phyloP scores from a whole-genome alignment of 148 eudicot species.

The Drosera capensis region DNA sequence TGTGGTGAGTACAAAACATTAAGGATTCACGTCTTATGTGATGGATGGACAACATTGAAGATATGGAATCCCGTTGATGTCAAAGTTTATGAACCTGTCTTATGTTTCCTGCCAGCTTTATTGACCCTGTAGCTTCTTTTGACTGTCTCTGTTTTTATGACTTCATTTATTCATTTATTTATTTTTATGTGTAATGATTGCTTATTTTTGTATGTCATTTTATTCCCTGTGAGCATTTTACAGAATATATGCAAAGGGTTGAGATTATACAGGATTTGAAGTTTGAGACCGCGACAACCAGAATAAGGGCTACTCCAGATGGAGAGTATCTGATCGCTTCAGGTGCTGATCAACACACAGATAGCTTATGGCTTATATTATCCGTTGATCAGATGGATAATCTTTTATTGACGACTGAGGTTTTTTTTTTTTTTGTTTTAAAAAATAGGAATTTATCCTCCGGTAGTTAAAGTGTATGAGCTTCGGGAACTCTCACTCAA shows the following conservation, averaged over 20 bases:
- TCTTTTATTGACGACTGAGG: not conserved
- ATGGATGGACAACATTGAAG: too few species aligned
- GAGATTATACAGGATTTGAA: conserved; percentile 77
- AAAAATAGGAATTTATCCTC: conserved; percentile 78
- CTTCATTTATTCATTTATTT: too few species aligned
- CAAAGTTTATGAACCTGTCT: too few species aligned
- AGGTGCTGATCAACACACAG: conserved; percentile 25
- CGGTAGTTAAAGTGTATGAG: conserved; percentile 91
- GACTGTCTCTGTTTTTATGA: too few species aligned
- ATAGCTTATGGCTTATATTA: not conserved
- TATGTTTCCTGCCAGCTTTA: too few species aligned
- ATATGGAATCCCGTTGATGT: too few species aligned
- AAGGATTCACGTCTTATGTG: too few species aligned
- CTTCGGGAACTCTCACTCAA: conserved; percentile 69
- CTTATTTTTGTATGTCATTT: not conserved
- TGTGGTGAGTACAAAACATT: too few species aligned
- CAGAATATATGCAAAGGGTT: conserved; percentile 68
- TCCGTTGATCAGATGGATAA: not conserved
- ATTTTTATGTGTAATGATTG: not conserved
- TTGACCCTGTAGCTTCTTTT: too few species aligned
- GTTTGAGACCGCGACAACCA: conserved; percentile 78
- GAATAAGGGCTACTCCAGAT: conserved; percentile 86
- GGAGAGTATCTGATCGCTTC: conserved; percentile 91
- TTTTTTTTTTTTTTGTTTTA: conserved; percentile 2
- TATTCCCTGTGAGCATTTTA: not conserved